Evolutionary conservation across 2,329 filamentous ascomycete genomes (phyloP).

Genomic region (Sphaerulina vaccinii): DNA sequence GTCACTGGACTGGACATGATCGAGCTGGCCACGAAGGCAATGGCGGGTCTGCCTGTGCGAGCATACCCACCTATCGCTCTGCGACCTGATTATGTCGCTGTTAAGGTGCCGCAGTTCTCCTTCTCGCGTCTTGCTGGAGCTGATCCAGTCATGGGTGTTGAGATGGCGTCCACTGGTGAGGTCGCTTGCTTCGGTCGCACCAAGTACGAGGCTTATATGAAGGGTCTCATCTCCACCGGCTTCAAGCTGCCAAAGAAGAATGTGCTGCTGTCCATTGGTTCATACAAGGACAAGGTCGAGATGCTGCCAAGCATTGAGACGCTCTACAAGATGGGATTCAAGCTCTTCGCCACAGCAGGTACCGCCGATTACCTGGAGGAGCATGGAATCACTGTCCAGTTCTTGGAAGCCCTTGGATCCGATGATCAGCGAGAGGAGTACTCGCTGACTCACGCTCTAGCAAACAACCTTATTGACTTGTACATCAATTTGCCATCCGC

Average conservation of each 20-base stretch:
- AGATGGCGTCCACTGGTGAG: constrained; percentile 98
- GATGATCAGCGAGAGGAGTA: constrained; percentile 92
- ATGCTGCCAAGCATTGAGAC: constrained; percentile 91
- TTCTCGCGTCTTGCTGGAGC: constrained; percentile 96
- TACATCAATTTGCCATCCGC: constrained; percentile 99
- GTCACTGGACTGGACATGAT: constrained; percentile 97
- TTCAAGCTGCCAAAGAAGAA: constrained; percentile 97
- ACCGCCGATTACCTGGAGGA: constrained; percentile 96
- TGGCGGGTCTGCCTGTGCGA: constrained; percentile 77
- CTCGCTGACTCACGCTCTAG: constrained; percentile 91
- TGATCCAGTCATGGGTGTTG: constrained; percentile 92
- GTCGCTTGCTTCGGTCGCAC: constrained; percentile 94
- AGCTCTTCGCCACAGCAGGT: constrained; percentile 92
- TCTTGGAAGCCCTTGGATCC: constrained; percentile 78
- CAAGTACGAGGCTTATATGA: constrained; percentile 97
- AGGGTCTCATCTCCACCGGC: constrained; percentile 90
- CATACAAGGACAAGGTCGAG: constrained; percentile 97
- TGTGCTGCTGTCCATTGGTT: constrained; percentile 90
- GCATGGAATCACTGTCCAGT: constrained; percentile 88
- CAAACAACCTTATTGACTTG: constrained; percentile 95
- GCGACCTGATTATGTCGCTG: constrained; percentile 79
- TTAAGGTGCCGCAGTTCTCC: constrained; percentile 98
- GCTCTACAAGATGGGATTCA: constrained; percentile 87
- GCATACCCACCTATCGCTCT: constrained; percentile 79
- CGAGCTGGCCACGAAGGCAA: constrained; percentile 97